A percentile compares a stretch with the other conserved stretches of the same genome.
phyloP scores from a whole-genome alignment of 345 rosid genomes.

The Corchorus olitorius region DNA sequence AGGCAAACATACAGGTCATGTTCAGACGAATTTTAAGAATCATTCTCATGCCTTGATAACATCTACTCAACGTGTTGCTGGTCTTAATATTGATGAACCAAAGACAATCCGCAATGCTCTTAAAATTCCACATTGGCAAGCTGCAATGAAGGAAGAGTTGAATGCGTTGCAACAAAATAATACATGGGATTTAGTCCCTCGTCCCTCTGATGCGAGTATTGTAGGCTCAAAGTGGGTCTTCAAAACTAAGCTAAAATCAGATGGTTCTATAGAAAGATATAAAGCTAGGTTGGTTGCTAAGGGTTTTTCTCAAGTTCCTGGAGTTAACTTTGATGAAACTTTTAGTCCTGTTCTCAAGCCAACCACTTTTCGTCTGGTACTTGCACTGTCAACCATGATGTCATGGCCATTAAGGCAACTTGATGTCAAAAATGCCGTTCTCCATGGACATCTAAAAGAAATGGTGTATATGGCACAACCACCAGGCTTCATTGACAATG shows the following conservation, averaged over 20 bases:
- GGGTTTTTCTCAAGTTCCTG: neutral
- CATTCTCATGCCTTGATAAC: too few species aligned
- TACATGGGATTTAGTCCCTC: constrained; percentile 18
- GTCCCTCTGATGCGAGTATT: neutral
- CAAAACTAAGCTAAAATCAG: neutral
- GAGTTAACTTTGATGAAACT: constrained; percentile 16
- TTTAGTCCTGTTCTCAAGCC: constrained; percentile 18
- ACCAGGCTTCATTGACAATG: too few species aligned
- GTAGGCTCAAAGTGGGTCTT: constrained; percentile 23
- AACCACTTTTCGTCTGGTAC: neutral
- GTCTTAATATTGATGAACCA: too few species aligned
- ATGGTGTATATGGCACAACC: too few species aligned
- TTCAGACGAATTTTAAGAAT: too few species aligned
- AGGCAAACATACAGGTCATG: too few species aligned
- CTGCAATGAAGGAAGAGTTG: neutral
- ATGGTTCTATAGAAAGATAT: neutral
- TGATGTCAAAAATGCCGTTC: too few species aligned
- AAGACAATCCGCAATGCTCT: too few species aligned
- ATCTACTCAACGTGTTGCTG: too few species aligned
- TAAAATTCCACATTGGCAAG: neutral
- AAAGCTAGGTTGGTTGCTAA: constrained; percentile 5
- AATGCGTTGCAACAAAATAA: neutral
- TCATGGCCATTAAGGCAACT: too few species aligned
- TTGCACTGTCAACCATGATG: neutral
- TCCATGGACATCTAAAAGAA: too few species aligned